Evolutionary conservation across 2,329 filamentous ascomycete genomes (phyloP), one percentile per base, ranked within the genome.

Genomic region (Ilyonectria destructans): DNA sequence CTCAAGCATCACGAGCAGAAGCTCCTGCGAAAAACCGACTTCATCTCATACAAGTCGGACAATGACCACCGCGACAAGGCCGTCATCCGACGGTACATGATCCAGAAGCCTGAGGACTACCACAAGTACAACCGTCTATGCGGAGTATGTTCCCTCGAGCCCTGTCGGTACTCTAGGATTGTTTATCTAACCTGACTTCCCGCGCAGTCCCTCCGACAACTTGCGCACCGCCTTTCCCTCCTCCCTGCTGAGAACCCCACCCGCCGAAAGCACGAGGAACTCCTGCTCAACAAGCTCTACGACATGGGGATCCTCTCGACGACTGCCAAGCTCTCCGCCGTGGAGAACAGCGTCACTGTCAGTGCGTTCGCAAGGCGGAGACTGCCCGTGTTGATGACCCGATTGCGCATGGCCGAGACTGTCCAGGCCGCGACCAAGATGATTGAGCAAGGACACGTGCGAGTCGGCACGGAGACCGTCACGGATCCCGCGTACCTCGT

Each of bases 1-100:
- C 90, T 99, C 80, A 98, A 98, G 85, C 90, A 97, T 84, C 96
- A 98, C 84, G 96, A 99, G 90, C 91, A 96, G 81, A 97, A 96
- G 88, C 92, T 98, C 80, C 90, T 98, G 77, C 96, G 96, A 80
- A 89, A 89, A 82, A 95, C 96, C 82, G 95, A 99, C 85, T 97
- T 99, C 84, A 91, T 95, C 80, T 96, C 92, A 78, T 97, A 96
- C 87, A 96, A 96, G 83, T 91, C 91, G 78, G 95, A 98, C 84
- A 89, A 92, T 78, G 88, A 90, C 76, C 96, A 99, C 85, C 92
- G 96, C 80, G 93, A 96, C 83, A 90, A 94, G 70, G 83, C 85
- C 70, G 90, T 98, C 68, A 89, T 93, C 69, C 90, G 94, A 64
- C 91, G 95, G 70, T 99, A 99, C 83, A 93, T 93, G 83, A 95